These are phyloP conservation scores for Byssochlamys sp. DNA, from an alignment of 2,329 filamentous ascomycete genomes.

Conservation along the genomic window DNA sequence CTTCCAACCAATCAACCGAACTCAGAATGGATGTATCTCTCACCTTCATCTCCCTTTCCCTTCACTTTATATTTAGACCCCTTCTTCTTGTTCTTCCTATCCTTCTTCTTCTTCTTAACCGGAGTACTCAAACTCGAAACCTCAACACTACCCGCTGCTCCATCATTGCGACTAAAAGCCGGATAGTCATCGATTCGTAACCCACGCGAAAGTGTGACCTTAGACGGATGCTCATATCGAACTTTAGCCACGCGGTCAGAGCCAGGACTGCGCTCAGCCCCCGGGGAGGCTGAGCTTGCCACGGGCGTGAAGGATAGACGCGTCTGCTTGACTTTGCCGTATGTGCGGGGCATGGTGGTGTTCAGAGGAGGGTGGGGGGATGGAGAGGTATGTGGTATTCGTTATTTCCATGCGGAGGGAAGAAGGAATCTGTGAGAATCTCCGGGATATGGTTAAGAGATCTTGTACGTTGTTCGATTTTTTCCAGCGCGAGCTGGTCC, in stretches of 20 bases:
- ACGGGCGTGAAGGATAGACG: constrained; percentile 34
- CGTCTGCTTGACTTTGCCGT: constrained; percentile 30
- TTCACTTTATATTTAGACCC: neutral
- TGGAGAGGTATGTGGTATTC: neutral
- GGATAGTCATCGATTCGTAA: constrained; percentile 5
- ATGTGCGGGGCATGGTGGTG: constrained; percentile 4
- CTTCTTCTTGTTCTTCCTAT: neutral
- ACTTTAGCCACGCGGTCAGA: constrained; percentile 23
- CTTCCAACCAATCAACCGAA: neutral
- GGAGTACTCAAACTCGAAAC: neutral
- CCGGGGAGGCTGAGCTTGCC: constrained; percentile 17
- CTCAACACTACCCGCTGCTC: neutral
- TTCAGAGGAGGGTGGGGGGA: neutral
- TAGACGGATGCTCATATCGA: constrained; percentile 22
- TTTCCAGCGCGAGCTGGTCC: neutral
- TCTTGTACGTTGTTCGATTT: neutral
- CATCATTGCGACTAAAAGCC: constrained; percentile 1
- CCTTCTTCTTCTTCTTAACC: neutral
- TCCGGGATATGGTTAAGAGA: neutral
- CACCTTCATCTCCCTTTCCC: neutral
- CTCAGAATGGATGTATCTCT: neutral
- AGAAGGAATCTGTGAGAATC: neutral
- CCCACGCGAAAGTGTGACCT: constrained; percentile 7
- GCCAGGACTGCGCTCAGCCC: constrained; percentile 10
- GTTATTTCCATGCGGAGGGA: neutral